Conservation (phyloP, 2,329 filamentous ascomycete genomes). For the Rutstroemia sp. region DNA sequence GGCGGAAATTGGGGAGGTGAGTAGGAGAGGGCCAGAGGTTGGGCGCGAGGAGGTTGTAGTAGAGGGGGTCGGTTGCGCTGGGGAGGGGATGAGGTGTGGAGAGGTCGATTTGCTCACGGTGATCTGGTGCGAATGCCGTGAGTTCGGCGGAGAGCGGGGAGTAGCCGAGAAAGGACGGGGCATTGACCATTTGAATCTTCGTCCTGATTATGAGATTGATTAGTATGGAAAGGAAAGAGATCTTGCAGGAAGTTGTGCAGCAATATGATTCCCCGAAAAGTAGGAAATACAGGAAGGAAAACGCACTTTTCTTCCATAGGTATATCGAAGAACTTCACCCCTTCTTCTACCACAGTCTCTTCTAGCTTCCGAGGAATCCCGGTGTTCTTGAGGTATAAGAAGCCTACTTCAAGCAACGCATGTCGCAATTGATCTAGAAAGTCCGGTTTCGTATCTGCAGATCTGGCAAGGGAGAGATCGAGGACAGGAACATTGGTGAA, state of each 20-base stretch:
- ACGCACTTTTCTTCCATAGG: constrained; percentile 64
- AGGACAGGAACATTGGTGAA: constrained; percentile 74
- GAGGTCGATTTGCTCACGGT: constrained; percentile 81
- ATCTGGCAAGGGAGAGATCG: constrained; percentile 60
- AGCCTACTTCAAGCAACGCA: constrained; percentile 79
- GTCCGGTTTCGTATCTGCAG: constrained; percentile 58
- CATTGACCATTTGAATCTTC: constrained; percentile 67
- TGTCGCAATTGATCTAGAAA: constrained; percentile 67
- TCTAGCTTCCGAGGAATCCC: constrained; percentile 62
- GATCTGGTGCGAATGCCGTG: constrained; percentile 69
- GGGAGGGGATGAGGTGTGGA: constrained; percentile 70
- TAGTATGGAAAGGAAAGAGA: background rate
- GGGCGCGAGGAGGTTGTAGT: constrained; percentile 70
- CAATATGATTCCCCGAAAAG: too few relatives aligned
- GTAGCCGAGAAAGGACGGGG: constrained; percentile 64
- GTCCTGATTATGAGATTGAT: constrained; percentile 22
- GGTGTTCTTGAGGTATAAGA: constrained; percentile 77
- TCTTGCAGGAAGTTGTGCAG: too few relatives aligned
- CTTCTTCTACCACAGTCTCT: constrained; percentile 57
- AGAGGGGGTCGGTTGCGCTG: constrained; percentile 52
- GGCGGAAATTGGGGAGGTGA: constrained; percentile 59
- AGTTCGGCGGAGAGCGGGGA: constrained; percentile 59
- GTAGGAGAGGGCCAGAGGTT: constrained; percentile 69
- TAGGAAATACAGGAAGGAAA: background rate
- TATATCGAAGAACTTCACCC: constrained; percentile 69